Base-by-base conservation (phyloP, 2,329 filamentous ascomycete species). In the Aureobasidium pullulans region DNA sequence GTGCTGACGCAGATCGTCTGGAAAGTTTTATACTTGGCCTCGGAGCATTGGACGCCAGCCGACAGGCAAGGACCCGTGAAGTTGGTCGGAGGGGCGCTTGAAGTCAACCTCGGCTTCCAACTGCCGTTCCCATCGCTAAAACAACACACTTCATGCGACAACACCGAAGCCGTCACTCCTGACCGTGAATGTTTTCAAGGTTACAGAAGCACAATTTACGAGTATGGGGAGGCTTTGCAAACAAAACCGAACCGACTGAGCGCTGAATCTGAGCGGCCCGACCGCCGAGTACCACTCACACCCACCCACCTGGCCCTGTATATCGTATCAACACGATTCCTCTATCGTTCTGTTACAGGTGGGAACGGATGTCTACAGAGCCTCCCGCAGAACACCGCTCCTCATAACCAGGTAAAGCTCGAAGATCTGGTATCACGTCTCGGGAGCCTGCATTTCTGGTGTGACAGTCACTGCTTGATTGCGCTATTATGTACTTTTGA, bases 381-480 rank as follows among this genome's bases (percentile, higher is more conserved):
- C 52, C 52, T 34, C n/a, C 52, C 39, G 40, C 37, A 34, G 52
- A 32, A 37, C 16, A 44, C 29, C 31, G 13, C 11, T 37, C 31
- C 40, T 46, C 40, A 56, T 56, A 56, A 56, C 52, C 52, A 56
- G 52, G 52, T 44, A 56, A 46, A 11, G 52, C 39, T 56, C 31
- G 31, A 31, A 46, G 52, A 56, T 56, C 52, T 56, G 52, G 52
- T 56, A 44, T 37, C 6, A 56, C 52, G 31, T 11, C 9, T 46
- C 52, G 52, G 52, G 52, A 37, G 13, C 52, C 52, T 37, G 52
- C 52, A 56, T 46, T 28, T 37, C 16, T 36, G 40, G 52, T 56
- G 52, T 19, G 40, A 56, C 52, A 19, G 4, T 9, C 16, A 32
- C 42, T 11, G 32, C 11, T 36, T 13, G 52, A 56, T 56, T 56